Base-by-base conservation (phyloP, 1,284 basidiomycete species). In the Waitea zeae region DNA sequence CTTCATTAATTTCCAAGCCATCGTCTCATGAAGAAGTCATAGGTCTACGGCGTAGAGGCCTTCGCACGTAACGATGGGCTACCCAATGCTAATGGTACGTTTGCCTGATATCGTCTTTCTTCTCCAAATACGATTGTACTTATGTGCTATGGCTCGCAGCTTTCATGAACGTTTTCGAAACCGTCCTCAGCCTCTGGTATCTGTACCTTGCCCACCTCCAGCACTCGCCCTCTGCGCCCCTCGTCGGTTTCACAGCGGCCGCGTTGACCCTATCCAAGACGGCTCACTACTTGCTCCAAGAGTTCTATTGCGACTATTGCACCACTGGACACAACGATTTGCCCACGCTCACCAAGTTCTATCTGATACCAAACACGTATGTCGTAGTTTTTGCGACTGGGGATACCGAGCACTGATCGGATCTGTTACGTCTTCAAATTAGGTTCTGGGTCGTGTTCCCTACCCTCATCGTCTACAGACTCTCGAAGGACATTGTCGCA, bases 241-340 rank as follows among this genome's bases (percentile, higher is more conserved):
- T 93, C 26, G 49, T 90, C 34, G 90, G 84, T 0, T 79, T 92
- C 46, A 59, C 68, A 7, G 62, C 70, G 0, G 73, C 67, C 1
- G 51, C 67, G 9, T 78, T 89, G 75, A 93, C 88, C 0, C 56
- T 87, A 17, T 70, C 73, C 39, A 92, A 92, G 61, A 93, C 88
- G 1, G 51, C 72, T 3, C 62, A 92, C 12, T 93, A 90, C 53
- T n/a, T n/a, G n/a, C 49, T 64, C 5, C 75, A 84, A 49, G 84
- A 88, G 52, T 75, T 74, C 48, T 81, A 61, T 46, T 82, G 79
- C 49, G 61, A 61, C 15, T 65, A 59, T 17, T 88, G 84, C 49
- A 63, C 70, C 17, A 59, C 76, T 12, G 83, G 82, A 3, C 88
- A 92, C 50, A 92, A 92, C 49, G 48, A 59, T 20, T 40, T 56